These are phyloP conservation scores for Insectozyma bohioensis DNA, from an alignment of 1,139 yeast genomes.

Conservation along the genomic window DNA sequence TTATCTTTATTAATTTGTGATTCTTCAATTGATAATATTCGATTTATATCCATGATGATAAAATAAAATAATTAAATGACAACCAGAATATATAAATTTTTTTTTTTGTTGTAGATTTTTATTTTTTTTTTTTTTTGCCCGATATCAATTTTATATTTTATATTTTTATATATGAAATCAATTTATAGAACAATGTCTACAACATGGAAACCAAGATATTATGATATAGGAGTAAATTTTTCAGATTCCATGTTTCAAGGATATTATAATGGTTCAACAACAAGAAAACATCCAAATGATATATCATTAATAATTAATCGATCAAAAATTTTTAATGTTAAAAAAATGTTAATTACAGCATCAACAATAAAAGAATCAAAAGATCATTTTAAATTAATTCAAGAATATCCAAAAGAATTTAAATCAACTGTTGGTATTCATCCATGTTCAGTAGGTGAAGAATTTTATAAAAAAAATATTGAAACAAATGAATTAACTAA, in stretches of 20 bases:
- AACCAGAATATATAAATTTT: too few relatives aligned
- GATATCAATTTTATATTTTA: too few relatives aligned
- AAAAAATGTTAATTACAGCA: conserved; percentile 77
- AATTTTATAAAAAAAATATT: conserved; percentile 29
- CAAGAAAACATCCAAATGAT: conserved; percentile 63
- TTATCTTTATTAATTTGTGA: conserved; percentile 41
- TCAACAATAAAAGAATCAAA: conserved; percentile 68
- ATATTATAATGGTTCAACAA: conserved; percentile 61
- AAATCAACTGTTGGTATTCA: conserved; percentile 89
- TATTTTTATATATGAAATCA: conserved; percentile 1
- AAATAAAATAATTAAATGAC: too few relatives aligned
- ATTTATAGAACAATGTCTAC: conserved; percentile 1
- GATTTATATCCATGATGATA: conserved; percentile 26
- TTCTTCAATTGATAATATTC: conserved; percentile 35
- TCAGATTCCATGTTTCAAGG: conserved; percentile 91
- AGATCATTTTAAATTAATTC: conserved; percentile 38
- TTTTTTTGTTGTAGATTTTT: too few relatives aligned
- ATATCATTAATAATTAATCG: conserved; percentile 61
- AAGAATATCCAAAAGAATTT: conserved; percentile 32
- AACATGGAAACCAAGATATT: conserved; percentile 45
- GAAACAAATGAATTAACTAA: conserved; percentile 22
- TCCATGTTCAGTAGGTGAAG: conserved; percentile 82
- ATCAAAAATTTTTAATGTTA: conserved; percentile 66
- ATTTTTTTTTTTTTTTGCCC: too few relatives aligned
- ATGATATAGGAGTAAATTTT: conserved; percentile 72